These are phyloP conservation scores for Andrographis paniculata DNA, from an alignment of 305 asterid species.

Conservation along the genomic window DNA sequence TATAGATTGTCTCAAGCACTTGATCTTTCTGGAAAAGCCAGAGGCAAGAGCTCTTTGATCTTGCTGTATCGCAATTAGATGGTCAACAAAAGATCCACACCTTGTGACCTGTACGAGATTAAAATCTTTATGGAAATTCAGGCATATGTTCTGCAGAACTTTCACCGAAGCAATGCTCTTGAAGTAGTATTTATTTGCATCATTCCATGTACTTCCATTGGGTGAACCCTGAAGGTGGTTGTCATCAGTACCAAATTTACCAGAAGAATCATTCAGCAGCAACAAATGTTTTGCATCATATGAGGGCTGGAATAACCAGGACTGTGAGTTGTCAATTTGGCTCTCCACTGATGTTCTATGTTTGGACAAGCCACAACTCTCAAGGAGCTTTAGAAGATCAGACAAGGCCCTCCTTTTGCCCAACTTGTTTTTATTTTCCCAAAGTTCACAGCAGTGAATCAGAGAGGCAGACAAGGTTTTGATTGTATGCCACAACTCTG, in stretches of 20 bases:
- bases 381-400: slow-evolving; percentile 66
- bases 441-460: slow-evolving; percentile 50
- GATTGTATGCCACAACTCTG: slow-evolving; percentile 43
- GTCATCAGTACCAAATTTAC: slow-evolving; percentile 20
- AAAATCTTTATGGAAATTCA: slow-evolving; percentile 73
- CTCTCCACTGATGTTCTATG: slow-evolving; percentile 47
- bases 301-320: slow-evolving; percentile 86
- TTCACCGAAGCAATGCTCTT: slow-evolving; percentile 68
- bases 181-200: slow-evolving; percentile 71
- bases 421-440: slow-evolving; percentile 62
- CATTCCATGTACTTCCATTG: slow-evolving; percentile 45
- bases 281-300: slow-evolving; percentile 70
- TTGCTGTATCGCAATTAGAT: slow-evolving; percentile 82
- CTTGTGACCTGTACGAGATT: slow-evolving; percentile 68
- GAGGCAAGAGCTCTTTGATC: slow-evolving; percentile 78
- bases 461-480: slow-evolving; percentile 34
- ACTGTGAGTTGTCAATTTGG: slow-evolving; percentile 30
- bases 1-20: slow-evolving; percentile 42
- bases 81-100: slow-evolving; percentile 66
- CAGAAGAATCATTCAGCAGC: slow-evolving; percentile 29
- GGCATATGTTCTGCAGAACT: slow-evolving; percentile 54
- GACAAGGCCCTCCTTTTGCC: slow-evolving; percentile 66
- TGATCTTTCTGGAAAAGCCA: slow-evolving; percentile 44
- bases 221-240: slow-evolving; percentile 28
- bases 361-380: slow-evolving; percentile 66